Evolutionary conservation across 1,139 yeast genomes (phyloP), one percentile per base, ranked within the genome.

Genomic region (Scheffersomyces cryptocercus): DNA sequence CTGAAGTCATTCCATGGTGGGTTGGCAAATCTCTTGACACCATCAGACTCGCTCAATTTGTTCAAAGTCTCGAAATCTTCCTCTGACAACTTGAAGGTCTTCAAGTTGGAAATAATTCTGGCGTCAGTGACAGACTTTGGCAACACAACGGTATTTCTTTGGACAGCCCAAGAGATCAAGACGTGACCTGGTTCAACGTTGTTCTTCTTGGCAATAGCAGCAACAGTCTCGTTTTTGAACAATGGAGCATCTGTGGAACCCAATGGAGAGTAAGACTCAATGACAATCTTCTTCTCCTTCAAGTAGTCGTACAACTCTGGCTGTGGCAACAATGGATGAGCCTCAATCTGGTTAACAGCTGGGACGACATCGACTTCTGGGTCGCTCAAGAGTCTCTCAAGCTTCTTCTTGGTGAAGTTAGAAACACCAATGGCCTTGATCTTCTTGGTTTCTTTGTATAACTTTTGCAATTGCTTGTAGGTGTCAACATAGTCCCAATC

Each of bases 241-340:
- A 85, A 62, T 12, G 91, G 88, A 15, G 89, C 82, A 43, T 79
- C 81, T 13, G 78, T 68, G 31, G 88, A 79, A 14, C 93, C 95
- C 54, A 88, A 75, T 46, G 96, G 96, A 31, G 90, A 84, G 64
- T 85, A 88, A 34, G 93, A 91, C 62, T 87, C 88, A 43, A 84
- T 61, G 20, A 76, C 60, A 50, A 88, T 85, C 24, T 75, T 77
- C 50, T 86, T 70, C 24, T 69, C 59, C 48, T 75, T 68, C 60
- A 81, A 73, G 61, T 64, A 85, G 32, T 77, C 77, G 44, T 79
- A 62, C 48, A 88, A 70, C 49, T 85, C 85, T 35, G 64, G 70
- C 62, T 87, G 95, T 37, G 91, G 90, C 44, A 87, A 73, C 54
- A 76, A 76, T 45, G 93, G 95, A 61, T 88, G 95, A 44, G 81